Base-by-base conservation (phyloP, 768 basidiomycete species). In the Tulasnella sp. region DNA sequence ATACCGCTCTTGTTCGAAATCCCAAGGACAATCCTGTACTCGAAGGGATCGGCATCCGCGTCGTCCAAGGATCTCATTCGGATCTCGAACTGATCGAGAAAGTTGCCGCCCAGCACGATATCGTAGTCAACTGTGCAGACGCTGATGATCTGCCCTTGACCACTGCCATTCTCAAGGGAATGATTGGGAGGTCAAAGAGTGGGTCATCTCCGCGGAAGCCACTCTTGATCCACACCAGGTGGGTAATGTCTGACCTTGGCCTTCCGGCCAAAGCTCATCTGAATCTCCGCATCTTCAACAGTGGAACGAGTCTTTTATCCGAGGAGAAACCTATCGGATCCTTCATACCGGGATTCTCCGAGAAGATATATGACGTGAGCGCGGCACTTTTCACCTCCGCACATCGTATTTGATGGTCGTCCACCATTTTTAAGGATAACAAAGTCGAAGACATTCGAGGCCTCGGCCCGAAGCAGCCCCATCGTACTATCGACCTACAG, bases 401-500 rank as follows among this genome's bases (percentile, higher is more conserved):
- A 12, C 15, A 29, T 34, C 9, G 5, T 14, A 9, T 39, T 8
- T 39, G 37, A 70, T 36, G 7, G 19, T 25, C 14, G 25, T 22
- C 1, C 19, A 29, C 25, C 9, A 29, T 19, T 68, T 58, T 17
- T 5, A 36, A 81, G 81, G 81, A 81, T 69, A 77, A 78, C 67
- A 78, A 68, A 14, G 78, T 75, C n/a, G 81, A 80, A 38, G 81
- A 81, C 71, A 81, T 81, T 67, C 69, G 69, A 22, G 67, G 38
- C 49, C 80, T 81, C 52, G 77, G 58, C 36, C 74, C 77, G 19
- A 71, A 72, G 6, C 76, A 79, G 39, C 80, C 80, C 22, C 81
- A 81, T 71, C 80, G 81, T 34, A 54, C 80, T 15, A 74, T 81
- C 64, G 81, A 81, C 78, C 76, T 81, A 29, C 78, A 74, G 80